Conservation (phyloP, 345 rosid species). For the Sisymbrium altissimum region DNA sequence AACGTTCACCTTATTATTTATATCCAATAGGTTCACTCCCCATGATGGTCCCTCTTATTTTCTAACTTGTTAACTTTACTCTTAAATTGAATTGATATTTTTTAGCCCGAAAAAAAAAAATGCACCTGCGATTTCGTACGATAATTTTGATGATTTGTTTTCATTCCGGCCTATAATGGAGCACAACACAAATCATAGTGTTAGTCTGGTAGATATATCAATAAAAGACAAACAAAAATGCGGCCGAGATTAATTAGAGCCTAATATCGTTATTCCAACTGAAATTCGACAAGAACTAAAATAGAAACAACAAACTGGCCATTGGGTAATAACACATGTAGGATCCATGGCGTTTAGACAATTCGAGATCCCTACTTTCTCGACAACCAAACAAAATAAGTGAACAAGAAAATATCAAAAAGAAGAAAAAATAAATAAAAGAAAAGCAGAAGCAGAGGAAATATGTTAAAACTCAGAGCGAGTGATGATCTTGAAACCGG, state of each 20-base stretch:
- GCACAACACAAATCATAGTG: background rate
- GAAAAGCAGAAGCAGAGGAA: constrained; percentile 27
- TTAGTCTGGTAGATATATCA: background rate
- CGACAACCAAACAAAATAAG: background rate
- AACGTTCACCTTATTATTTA: constrained; percentile 16
- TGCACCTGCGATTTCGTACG: constrained; percentile 28
- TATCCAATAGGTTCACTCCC: constrained; percentile 17
- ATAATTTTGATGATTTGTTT: background rate
- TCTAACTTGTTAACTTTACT: constrained; percentile 18
- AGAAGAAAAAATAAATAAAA: constrained; percentile 6
- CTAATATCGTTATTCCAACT: background rate
- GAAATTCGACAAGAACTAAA: background rate
- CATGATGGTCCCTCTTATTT: constrained; percentile 25
- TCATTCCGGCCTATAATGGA: background rate
- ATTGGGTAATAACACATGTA: constrained; percentile 14
- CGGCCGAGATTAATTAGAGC: background rate
- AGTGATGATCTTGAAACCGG: constrained; percentile 58
- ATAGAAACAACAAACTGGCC: background rate
- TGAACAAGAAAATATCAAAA: constrained; percentile 10
- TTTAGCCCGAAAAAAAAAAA: no score
- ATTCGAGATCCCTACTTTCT: constrained; percentile 25
- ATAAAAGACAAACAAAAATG: background rate
- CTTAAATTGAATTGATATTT: constrained; percentile 22
- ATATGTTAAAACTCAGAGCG: constrained; percentile 7
- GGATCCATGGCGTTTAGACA: constrained; percentile 36